These are phyloP conservation scores for Acanthamoeba quina DNA, from an alignment of 208 protist genomes.

Conservation along the genomic window DNA sequence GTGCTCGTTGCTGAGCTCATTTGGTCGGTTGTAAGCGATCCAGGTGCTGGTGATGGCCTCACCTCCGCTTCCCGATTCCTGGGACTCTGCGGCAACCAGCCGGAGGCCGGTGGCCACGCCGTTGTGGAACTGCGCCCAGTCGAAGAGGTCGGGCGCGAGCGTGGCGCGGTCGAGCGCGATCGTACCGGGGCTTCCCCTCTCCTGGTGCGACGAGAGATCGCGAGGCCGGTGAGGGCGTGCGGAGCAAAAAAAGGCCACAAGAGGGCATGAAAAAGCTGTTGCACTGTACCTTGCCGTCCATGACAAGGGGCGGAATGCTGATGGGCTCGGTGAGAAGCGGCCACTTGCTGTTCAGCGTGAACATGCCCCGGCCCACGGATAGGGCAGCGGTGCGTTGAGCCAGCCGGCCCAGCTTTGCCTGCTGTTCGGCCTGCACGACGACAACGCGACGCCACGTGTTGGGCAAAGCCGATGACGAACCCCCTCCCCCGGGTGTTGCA, in stretches of 20 bases:
- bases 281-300: conserved; percentile 81
- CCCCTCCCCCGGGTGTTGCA: too few species aligned
- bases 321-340: conserved; percentile 86
- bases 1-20: conserved; percentile 76
- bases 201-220: conserved; percentile 45
- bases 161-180: conserved; percentile 68
- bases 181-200: background rate
- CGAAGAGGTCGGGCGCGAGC: background rate
- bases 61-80: background rate
- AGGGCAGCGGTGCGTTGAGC: conserved; percentile 86
- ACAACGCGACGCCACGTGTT: background rate
- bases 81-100: conserved; percentile 5
- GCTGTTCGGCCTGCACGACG: conserved; percentile 71
- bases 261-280: background rate
- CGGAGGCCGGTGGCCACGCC: conserved; percentile 88
- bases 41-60: conserved; percentile 85
- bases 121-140: conserved; percentile 93
- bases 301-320: conserved; percentile 82
- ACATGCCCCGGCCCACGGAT: conserved; percentile 88
- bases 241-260: background rate
- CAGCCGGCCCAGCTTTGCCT: conserved; percentile 78
- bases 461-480: background rate
- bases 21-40: conserved; percentile 89
- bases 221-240: conserved; percentile 39
- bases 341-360: conserved; percentile 85